Conservation (phyloP, 805 yeast genomes). For the Isabelozyma heimii region DNA sequence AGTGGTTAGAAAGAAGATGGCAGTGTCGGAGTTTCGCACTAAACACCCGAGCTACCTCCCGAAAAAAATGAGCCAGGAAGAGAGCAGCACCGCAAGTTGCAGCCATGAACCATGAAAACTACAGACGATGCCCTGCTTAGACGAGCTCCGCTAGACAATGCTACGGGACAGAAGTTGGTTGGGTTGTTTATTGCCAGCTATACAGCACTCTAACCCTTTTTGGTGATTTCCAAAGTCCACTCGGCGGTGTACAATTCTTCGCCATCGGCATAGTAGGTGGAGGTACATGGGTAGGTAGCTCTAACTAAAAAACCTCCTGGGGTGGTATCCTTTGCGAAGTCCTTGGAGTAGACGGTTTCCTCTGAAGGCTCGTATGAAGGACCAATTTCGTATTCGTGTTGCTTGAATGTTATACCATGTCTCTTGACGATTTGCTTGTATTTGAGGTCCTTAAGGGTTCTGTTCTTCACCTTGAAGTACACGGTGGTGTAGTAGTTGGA, state of each 20-base stretch:
- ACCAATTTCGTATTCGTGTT: conserved; percentile 29
- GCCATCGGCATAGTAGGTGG: conserved; percentile 32
- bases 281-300: conserved; percentile 28
- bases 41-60: too few relatives aligned
- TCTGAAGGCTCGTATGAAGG: conserved; percentile 30
- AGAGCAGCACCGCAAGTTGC: too few relatives aligned
- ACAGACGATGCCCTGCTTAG: too few relatives aligned
- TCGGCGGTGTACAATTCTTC: conserved; percentile 23
- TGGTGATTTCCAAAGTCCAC: conserved; percentile 35
- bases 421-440: conserved; percentile 36
- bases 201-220: neutral
- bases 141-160: too few relatives aligned
- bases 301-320: conserved; percentile 40
- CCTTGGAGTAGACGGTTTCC: conserved; percentile 22
- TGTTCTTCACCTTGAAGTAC: conserved; percentile 28
- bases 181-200: too few relatives aligned
- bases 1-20: neutral
- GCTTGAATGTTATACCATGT: conserved; percentile 31
- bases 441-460: conserved; percentile 24
- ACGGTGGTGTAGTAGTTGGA: conserved; percentile 30
- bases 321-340: conserved; percentile 32
- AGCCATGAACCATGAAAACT: too few relatives aligned
- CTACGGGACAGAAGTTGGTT: too few relatives aligned
- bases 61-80: too few relatives aligned
- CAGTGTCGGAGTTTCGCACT: too few relatives aligned